These are phyloP conservation scores for Stylosanthes scabra DNA, from an alignment of 331 rosid genomes.

Conservation along the genomic window DNA sequence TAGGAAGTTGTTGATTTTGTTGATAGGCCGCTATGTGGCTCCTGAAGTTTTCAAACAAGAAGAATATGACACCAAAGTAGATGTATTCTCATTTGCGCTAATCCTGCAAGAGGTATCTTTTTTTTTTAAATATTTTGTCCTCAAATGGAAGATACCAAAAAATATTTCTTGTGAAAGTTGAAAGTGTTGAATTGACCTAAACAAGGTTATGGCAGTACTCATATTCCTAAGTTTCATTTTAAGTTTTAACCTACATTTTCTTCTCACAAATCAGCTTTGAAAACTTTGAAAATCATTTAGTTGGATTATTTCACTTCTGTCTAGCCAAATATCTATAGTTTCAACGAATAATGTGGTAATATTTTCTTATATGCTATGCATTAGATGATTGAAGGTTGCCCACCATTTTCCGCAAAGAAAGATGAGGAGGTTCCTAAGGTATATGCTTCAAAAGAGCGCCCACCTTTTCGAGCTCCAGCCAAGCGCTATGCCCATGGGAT, in stretches of 20 bases:
- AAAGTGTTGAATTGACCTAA: background rate
- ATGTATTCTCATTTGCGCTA: conserved; percentile 93
- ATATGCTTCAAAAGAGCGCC: conserved; percentile 76
- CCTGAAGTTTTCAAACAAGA: conserved; percentile 89
- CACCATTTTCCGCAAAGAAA: conserved; percentile 67
- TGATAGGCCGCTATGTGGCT: conserved; percentile 81
- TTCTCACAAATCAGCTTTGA: conserved; percentile 24
- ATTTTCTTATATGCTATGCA: conserved; percentile 27
- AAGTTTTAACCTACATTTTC: conserved; percentile 13
- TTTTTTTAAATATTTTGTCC: conserved; percentile 26
- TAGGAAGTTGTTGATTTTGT: conserved; percentile 19
- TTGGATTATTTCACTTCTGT: conserved; percentile 23
- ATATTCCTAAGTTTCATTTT: background rate
- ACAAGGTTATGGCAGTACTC: background rate
- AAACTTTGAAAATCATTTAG: background rate
- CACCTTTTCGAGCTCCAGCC: conserved; percentile 76
- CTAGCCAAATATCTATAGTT: background rate
- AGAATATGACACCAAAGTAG: conserved; percentile 95
- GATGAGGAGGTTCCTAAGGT: conserved; percentile 76
- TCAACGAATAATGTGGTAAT: conserved; percentile 10
- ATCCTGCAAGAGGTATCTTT: conserved; percentile 89
- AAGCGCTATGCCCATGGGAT: conserved; percentile 81
- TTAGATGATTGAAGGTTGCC: conserved; percentile 93
- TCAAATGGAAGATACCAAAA: conserved; percentile 30
- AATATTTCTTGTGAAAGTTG: conserved; percentile 12